A percentile compares a stretch with the other conserved stretches of the same genome.
phyloP scores from a whole-genome alignment of 2,329 filamentous ascomycete species.

The Botrytis aclada region DNA sequence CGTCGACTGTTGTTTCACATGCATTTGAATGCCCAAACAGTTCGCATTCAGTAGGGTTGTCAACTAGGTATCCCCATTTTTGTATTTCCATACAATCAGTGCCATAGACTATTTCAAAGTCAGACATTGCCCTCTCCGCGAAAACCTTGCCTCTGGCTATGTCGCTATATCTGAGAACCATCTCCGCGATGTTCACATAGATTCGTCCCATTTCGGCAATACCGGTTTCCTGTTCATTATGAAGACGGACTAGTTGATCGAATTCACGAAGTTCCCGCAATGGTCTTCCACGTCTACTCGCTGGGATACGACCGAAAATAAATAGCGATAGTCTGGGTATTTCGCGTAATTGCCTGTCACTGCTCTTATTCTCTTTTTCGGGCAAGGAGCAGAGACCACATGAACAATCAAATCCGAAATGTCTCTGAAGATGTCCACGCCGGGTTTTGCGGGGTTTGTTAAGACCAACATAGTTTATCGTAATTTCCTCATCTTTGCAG shows the following conservation, averaged over 20 bases:
- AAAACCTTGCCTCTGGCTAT: constrained; percentile 37
- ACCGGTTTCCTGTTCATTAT: constrained; percentile 30
- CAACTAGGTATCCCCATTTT: constrained; percentile 19
- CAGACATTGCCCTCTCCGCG: constrained; percentile 25
- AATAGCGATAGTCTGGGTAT: constrained; percentile 33
- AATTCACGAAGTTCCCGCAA: constrained; percentile 24
- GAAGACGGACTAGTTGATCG: constrained; percentile 35
- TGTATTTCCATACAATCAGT: constrained; percentile 23
- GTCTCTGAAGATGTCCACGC: constrained; percentile 31
- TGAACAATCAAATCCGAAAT: constrained; percentile 39
- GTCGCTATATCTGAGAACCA: constrained; percentile 37
- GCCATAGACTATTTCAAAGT: constrained; percentile 20
- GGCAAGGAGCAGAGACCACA: constrained; percentile 41
- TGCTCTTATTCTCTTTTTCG: constrained; percentile 35
- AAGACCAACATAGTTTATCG: constrained; percentile 37
- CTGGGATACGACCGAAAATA: constrained; percentile 24
- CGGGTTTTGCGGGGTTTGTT: constrained; percentile 26
- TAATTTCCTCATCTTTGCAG: constrained; percentile 39
- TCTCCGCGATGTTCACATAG: constrained; percentile 34
- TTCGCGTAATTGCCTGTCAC: constrained; percentile 33
- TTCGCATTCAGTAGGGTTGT: constrained; percentile 26
- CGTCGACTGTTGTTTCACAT: constrained; percentile 26
- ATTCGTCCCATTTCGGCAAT: constrained; percentile 29
- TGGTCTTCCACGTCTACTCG: constrained; percentile 20
- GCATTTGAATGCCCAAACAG: constrained; percentile 22